phyloP scores from a whole-genome alignment of 108 stramenopile genomes.

The Cyclotella atomus region DNA sequence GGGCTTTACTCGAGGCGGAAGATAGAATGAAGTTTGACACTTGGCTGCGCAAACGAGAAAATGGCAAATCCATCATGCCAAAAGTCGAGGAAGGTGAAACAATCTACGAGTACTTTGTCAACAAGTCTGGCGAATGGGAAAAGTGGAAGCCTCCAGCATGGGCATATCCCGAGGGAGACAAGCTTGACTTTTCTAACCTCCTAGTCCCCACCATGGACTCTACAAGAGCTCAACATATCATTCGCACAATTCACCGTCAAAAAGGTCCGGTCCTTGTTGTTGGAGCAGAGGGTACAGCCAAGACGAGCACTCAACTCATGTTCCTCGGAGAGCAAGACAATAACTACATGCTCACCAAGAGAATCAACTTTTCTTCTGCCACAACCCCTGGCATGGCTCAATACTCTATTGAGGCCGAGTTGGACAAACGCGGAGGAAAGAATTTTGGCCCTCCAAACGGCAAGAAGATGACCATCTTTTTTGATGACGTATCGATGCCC shows the following conservation, averaged over 20 bases:
- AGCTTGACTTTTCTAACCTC: slow-evolving; percentile 88
- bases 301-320: slow-evolving; percentile 91
- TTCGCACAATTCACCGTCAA: slow-evolving; percentile 77
- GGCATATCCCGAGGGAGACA: slow-evolving; percentile 75
- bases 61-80: slow-evolving; percentile 67
- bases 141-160: slow-evolving; percentile 81
- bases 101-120: slow-evolving; percentile 86
- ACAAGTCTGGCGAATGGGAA: slow-evolving; percentile 61
- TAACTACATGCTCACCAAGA: slow-evolving; percentile 64
- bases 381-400: slow-evolving; percentile 92
- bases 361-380: slow-evolving; percentile 91
- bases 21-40: slow-evolving; percentile 83
- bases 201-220: slow-evolving; percentile 94
- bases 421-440: slow-evolving; percentile 92
- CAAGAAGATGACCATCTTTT: slow-evolving; percentile 93
- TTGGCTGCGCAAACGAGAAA: slow-evolving; percentile 70
- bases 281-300: slow-evolving; percentile 92
- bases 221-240: slow-evolving; percentile 75
- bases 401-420: slow-evolving; percentile 85
- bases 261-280: slow-evolving; percentile 77
- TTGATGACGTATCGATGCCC: slow-evolving; percentile 92
- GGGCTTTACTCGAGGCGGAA: slow-evolving; percentile 88
- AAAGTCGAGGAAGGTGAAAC: slow-evolving; percentile 68
- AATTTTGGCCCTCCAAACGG: slow-evolving; percentile 91
- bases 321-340: slow-evolving; percentile 79